phyloP scores from a whole-genome alignment of 768 basidiomycete genomes.

The Lactifluus pinguis region DNA sequence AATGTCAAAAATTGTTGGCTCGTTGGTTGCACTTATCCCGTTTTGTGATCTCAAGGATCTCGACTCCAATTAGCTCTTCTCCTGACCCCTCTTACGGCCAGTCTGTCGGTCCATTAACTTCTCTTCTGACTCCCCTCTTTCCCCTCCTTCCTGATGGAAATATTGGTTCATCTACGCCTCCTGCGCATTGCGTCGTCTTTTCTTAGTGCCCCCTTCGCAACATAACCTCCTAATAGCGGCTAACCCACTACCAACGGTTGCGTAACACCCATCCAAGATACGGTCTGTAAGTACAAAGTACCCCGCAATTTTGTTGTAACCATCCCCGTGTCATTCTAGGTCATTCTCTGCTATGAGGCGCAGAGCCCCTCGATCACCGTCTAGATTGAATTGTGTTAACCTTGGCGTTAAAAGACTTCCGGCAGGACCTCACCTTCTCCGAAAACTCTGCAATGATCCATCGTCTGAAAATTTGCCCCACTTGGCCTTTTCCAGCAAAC shows the following conservation, averaged over 20 bases:
- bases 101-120: constrained; percentile 15
- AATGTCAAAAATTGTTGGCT: constrained; percentile 6
- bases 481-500: constrained; percentile 5
- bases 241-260: constrained; percentile 2
- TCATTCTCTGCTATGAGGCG: constrained; percentile 3
- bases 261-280: background rate
- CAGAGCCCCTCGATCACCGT: constrained; percentile 15
- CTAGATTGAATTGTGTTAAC: constrained; percentile 6
- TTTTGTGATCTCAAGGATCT: constrained; percentile 14
- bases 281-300: background rate
- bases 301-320: constrained; percentile 12
- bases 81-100: constrained; percentile 19
- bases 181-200: constrained; percentile 14
- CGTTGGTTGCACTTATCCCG: constrained; percentile 7
- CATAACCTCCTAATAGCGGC: constrained; percentile 12
- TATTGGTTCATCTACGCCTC: constrained; percentile 19
- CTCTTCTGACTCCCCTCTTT: constrained; percentile 18
- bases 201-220: constrained; percentile 6
- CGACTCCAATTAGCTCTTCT: constrained; percentile 6
- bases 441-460: constrained; percentile 2
- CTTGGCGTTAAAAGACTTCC: constrained; percentile 7
- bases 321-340: constrained; percentile 9
- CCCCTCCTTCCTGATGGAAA: constrained; percentile 20
- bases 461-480: constrained; percentile 8
- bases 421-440: constrained; percentile 5